phyloP scores from a whole-genome alignment of 1,284 basidiomycete genomes.

The Pisolithus thermaeus region DNA sequence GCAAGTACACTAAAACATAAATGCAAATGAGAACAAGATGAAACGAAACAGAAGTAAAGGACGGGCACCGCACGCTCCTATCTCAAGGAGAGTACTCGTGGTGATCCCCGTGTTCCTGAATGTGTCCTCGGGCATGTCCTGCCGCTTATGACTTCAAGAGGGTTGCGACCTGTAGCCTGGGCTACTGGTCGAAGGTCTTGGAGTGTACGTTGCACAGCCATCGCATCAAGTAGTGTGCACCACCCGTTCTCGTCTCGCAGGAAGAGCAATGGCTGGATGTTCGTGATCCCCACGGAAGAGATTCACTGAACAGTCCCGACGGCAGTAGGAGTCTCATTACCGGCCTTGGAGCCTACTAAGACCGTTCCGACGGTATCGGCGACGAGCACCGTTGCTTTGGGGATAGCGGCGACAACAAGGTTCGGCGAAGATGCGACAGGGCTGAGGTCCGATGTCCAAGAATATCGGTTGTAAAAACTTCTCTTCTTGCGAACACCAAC shows the following conservation, averaged over 20 bases:
- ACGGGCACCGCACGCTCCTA: not conserved
- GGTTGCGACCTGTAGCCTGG: too few species aligned
- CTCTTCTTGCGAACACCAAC: constrained; percentile 51
- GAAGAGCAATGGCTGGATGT: too few species aligned
- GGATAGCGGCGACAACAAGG: constrained; percentile 8
- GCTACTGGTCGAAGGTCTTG: too few species aligned
- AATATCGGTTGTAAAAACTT: constrained; percentile 48
- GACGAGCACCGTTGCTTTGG: constrained; percentile 12
- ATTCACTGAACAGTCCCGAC: constrained; percentile 18
- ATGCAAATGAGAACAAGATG: not conserved
- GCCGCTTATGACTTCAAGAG: too few species aligned
- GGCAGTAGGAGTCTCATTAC: not conserved
- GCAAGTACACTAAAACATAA: not conserved
- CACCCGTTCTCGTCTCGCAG: too few species aligned
- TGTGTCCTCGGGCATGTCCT: too few species aligned
- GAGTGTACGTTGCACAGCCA: too few species aligned
- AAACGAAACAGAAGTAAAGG: not conserved
- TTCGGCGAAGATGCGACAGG: constrained; percentile 21
- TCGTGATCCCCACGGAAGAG: too few species aligned
- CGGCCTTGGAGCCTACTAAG: constrained; percentile 5
- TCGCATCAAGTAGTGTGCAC: not conserved
- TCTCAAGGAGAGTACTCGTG: too few species aligned
- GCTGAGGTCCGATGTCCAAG: constrained; percentile 39
- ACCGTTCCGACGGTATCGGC: not conserved
- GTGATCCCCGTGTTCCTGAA: too few species aligned